These are phyloP conservation scores for Yamadazyma sp. DNA, from an alignment of 1,139 yeast genomes.

Conservation along the genomic window DNA sequence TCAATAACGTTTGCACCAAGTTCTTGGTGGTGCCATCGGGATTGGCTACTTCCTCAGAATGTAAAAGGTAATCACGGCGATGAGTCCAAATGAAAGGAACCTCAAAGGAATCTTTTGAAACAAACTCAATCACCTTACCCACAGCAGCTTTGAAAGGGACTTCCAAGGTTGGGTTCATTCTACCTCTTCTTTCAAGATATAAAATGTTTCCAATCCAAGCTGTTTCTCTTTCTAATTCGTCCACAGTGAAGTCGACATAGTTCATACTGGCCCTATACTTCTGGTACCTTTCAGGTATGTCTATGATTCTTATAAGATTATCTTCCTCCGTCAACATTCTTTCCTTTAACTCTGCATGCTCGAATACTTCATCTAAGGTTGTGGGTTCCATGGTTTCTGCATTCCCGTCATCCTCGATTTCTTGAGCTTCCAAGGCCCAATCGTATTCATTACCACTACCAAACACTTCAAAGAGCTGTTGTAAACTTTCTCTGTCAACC, in stretches of 20 bases:
- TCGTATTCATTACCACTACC: slow-evolving; percentile 98
- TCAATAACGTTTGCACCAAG: slow-evolving; percentile 54
- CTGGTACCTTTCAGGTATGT: slow-evolving; percentile 92
- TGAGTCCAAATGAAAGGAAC: slow-evolving; percentile 98
- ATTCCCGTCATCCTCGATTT: slow-evolving; percentile 60
- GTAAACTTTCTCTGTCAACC: slow-evolving; percentile 88
- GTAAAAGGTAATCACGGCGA: slow-evolving; percentile 81
- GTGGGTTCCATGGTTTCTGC: slow-evolving; percentile 57
- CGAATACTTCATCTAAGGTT: slow-evolving; percentile 84
- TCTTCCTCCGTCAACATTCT: slow-evolving; percentile 92
- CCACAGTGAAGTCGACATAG: slow-evolving; percentile 65
- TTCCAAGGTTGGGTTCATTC: slow-evolving; percentile 40
- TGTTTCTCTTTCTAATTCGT: slow-evolving; percentile 71
- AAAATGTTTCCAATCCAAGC: slow-evolving; percentile 71
- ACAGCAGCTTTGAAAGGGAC: slow-evolving; percentile 71
- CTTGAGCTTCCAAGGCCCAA: slow-evolving; percentile 95
- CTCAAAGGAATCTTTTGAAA: slow-evolving; percentile 77
- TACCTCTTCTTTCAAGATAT: slow-evolving; percentile 49
- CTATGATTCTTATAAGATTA: slow-evolving; percentile 81
- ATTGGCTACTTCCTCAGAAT: slow-evolving; percentile 52
- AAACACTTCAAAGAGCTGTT: slow-evolving; percentile 90
- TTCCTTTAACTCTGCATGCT: slow-evolving; percentile 88
- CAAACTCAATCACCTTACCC: slow-evolving; percentile 72
- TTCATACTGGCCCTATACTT: slow-evolving; percentile 63
- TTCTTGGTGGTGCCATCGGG: slow-evolving; percentile 45